Evolutionary conservation across 148 eudicot genomes (phyloP).

Genomic region (Spergularia bocconei): DNA sequence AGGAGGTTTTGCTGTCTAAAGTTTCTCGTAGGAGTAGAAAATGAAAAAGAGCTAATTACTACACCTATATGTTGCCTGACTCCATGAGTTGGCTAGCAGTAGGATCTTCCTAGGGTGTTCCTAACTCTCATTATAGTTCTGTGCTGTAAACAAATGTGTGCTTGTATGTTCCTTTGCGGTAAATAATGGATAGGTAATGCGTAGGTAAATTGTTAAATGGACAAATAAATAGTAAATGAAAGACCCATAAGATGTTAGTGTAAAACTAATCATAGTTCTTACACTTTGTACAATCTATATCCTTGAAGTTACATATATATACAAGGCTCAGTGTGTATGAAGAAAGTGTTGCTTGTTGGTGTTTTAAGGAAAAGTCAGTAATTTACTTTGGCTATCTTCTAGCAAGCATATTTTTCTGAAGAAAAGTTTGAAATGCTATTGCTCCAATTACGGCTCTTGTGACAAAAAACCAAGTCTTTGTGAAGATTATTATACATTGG

Average conservation of each 20-base stretch:
- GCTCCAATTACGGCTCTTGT: not conserved
- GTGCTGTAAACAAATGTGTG: not conserved
- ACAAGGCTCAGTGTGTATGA: too few relatives aligned
- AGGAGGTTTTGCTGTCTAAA: not conserved
- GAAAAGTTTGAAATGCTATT: not conserved
- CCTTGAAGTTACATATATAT: too few relatives aligned
- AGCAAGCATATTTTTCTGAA: too few relatives aligned
- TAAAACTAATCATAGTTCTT: too few relatives aligned
- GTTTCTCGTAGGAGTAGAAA: conserved; percentile 7
- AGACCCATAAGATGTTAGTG: too few relatives aligned
- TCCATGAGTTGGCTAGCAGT: not conserved
- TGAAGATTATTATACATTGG: not conserved
- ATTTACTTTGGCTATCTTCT: too few relatives aligned
- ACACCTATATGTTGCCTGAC: not conserved
- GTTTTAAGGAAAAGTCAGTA: too few relatives aligned
- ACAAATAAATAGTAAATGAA: not conserved
- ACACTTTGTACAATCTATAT: too few relatives aligned
- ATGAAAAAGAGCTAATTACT: not conserved
- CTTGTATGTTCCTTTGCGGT: not conserved
- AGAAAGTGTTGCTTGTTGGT: too few relatives aligned
- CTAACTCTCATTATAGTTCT: not conserved
- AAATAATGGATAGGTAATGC: not conserved
- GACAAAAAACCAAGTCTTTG: not conserved
- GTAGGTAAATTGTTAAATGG: not conserved
- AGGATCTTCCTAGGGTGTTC: too few relatives aligned